These are phyloP conservation scores for Talaromyces sp. DNA, from an alignment of 2,329 filamentous ascomycete species.

Conservation along the genomic window DNA sequence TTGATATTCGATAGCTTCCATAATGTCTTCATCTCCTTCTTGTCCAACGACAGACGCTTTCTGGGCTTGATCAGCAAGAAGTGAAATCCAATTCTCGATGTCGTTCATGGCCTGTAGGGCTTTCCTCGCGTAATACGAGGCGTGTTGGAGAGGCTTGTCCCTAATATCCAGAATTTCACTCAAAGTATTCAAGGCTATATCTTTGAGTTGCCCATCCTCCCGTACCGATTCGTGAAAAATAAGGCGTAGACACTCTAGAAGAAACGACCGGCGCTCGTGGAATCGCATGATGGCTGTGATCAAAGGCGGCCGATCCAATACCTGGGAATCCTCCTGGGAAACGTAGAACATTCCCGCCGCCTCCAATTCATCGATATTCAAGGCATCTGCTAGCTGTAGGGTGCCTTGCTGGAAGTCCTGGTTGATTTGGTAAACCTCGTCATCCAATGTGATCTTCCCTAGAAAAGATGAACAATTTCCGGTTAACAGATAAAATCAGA, in stretches of 20 bases:
- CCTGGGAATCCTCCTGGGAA: slow-evolving; percentile 68
- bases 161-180: slow-evolving; percentile 61
- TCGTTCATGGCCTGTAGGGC: slow-evolving; percentile 76
- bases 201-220: slow-evolving; percentile 52
- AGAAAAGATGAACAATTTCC: slow-evolving; percentile 8
- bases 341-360: slow-evolving; percentile 76
- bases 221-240: slow-evolving; percentile 69
- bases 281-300: slow-evolving; percentile 84
- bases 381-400: slow-evolving; percentile 79
- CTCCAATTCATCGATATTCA: slow-evolving; percentile 87
- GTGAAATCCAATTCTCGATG: slow-evolving; percentile 75
- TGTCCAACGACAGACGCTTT: slow-evolving; percentile 75
- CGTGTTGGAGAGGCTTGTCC: slow-evolving; percentile 49
- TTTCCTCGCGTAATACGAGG: slow-evolving; percentile 68
- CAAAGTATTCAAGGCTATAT: slow-evolving; percentile 60
- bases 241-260: slow-evolving; percentile 81
- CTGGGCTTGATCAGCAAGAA: slow-evolving; percentile 73
- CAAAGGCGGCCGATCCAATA: slow-evolving; percentile 71
- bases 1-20: slow-evolving; percentile 80
- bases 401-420: slow-evolving; percentile 82
- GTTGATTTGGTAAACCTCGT: slow-evolving; percentile 78
- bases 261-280: slow-evolving; percentile 79
- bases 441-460: slow-evolving; percentile 77
- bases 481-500: slow-evolving; percentile 25
- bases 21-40: slow-evolving; percentile 63